Evolutionary conservation across 768 basidiomycete genomes (phyloP).

Genomic region (Xerocomellus dryophilus): DNA sequence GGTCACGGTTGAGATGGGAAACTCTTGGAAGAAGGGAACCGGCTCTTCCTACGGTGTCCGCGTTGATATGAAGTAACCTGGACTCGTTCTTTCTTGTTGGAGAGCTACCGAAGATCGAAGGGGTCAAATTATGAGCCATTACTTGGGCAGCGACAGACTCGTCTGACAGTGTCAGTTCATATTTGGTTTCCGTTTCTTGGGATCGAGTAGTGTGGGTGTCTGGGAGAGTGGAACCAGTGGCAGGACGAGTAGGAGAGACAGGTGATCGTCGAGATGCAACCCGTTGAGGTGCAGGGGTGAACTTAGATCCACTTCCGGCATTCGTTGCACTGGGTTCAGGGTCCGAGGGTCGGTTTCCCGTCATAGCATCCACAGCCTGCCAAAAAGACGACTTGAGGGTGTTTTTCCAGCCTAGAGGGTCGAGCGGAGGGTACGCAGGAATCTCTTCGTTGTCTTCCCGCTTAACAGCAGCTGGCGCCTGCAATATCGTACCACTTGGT

Average conservation of each 20-base stretch:
- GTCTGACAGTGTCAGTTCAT: not conserved
- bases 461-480: not conserved
- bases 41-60: not conserved
- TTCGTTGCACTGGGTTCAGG: not conserved
- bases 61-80: not conserved
- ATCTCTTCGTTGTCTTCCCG: not conserved
- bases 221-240: not conserved
- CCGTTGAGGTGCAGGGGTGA: conserved; percentile 23
- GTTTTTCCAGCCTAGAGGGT: conserved; percentile 38
- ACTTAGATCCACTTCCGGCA: conserved; percentile 11
- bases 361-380: conserved; percentile 49
- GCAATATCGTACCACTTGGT: not conserved
- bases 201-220: not conserved
- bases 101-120: not conserved
- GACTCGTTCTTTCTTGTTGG: not conserved
- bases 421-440: conserved; percentile 2
- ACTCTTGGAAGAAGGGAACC: not conserved
- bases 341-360: conserved; percentile 37
- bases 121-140: not conserved
- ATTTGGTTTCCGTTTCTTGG: not conserved
- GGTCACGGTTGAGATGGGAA: conserved; percentile 6
- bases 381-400: conserved; percentile 44
- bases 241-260: not conserved
- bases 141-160: not conserved
- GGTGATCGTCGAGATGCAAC: conserved; percentile 12